These are phyloP conservation scores for Scutellaria minor DNA, from an alignment of 257 asterid genomes.

Conservation along the genomic window DNA sequence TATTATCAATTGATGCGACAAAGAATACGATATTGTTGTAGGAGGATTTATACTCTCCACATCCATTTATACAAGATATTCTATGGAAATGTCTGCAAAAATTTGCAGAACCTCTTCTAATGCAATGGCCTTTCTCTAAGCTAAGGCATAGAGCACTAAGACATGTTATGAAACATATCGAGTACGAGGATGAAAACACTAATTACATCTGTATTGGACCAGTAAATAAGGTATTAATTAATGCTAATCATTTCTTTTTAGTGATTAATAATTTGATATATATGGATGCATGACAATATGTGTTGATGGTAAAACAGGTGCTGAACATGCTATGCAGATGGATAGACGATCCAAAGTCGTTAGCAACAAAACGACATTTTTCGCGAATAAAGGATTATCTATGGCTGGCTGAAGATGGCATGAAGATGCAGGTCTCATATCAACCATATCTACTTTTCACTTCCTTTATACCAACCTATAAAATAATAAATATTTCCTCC, in stretches of 20 bases:
- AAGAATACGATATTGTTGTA: conserved; percentile 27
- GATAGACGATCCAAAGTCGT: conserved; percentile 62
- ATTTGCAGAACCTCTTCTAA: conserved; percentile 64
- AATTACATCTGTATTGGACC: conserved; percentile 69
- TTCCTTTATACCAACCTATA: too few relatives aligned
- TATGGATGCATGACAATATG: neutral
- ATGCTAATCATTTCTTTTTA: neutral
- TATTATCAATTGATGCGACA: neutral
- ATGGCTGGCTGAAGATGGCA: conserved; percentile 91
- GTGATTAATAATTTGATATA: neutral
- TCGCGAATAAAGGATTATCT: conserved; percentile 71
- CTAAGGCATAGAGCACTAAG: conserved; percentile 55
- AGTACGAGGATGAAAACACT: conserved; percentile 62
- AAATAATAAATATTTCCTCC: too few relatives aligned
- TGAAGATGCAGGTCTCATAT: conserved; percentile 71
- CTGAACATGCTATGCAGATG: conserved; percentile 77
- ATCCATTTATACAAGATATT: conserved; percentile 63
- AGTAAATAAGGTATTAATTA: conserved; percentile 56
- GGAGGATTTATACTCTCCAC: conserved; percentile 84
- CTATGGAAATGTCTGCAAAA: conserved; percentile 64
- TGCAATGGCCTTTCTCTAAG: conserved; percentile 66
- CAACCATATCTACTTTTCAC: too few relatives aligned
- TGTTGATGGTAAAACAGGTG: conserved; percentile 41
- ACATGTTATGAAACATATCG: conserved; percentile 51
- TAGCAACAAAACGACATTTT: conserved; percentile 50